Conservation (phyloP, 139 green algal species). For the Micractinium sp. region DNA sequence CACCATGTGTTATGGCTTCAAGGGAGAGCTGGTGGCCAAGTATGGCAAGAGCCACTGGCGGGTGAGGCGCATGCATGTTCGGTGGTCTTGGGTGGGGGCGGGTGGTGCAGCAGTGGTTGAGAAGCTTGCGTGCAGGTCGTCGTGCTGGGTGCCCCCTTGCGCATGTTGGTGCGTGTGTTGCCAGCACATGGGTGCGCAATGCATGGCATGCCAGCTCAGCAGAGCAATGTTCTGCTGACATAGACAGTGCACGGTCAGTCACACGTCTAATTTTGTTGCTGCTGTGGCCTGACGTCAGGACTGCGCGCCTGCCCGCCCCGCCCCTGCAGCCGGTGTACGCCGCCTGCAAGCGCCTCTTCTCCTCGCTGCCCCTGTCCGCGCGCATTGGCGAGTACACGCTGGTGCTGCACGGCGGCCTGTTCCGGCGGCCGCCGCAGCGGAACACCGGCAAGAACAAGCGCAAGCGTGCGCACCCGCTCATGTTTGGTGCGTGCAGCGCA, state of each 20-base stretch:
- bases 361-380: slow-evolving; percentile 77
- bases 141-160: neutral
- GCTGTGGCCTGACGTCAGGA: neutral
- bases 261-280: too few species aligned
- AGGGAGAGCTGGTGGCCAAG: slow-evolving; percentile 66
- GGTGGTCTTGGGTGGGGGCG: neutral
- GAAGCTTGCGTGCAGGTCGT: neutral
- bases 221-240: too few species aligned
- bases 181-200: neutral
- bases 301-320: neutral
- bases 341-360: slow-evolving; percentile 74
- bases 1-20: slow-evolving; percentile 85
- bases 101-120: neutral
- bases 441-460: slow-evolving; percentile 41
- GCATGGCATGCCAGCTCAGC: neutral
- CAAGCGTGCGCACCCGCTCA: slow-evolving; percentile 13
- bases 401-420: slow-evolving; percentile 89
- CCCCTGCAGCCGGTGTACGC: slow-evolving; percentile 54
- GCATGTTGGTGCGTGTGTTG: too few species aligned
- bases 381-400: slow-evolving; percentile 73
- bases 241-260: too few species aligned
- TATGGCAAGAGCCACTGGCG: slow-evolving; percentile 55
- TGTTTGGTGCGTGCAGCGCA: neutral
- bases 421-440: slow-evolving; percentile 29
- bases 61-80: neutral